These are phyloP conservation scores for Paecilomyces fulvus DNA, from an alignment of 2,329 filamentous ascomycete genomes.

Conservation along the genomic window DNA sequence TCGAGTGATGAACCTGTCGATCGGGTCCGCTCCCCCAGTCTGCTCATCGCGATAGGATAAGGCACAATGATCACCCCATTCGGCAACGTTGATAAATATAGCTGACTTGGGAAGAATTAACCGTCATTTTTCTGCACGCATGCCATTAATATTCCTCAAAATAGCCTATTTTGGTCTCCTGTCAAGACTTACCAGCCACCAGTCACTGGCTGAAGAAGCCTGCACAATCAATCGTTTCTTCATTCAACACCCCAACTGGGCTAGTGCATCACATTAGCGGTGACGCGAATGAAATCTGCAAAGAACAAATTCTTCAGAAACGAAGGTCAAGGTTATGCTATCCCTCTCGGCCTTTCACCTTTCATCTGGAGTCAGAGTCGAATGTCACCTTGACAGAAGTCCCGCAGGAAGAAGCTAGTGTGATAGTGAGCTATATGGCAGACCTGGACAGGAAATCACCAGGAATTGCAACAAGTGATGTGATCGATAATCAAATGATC, in stretches of 20 bases:
- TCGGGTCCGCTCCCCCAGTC: background rate
- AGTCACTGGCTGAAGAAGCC: background rate
- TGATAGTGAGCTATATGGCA: background rate
- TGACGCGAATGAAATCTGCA: background rate
- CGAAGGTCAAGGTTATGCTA: background rate
- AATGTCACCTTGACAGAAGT: background rate
- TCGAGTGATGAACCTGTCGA: background rate
- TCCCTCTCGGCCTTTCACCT: background rate
- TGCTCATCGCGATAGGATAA: background rate
- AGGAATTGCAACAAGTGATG: background rate
- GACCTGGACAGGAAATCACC: background rate
- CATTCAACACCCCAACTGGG: background rate
- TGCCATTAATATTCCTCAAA: slow-evolving; percentile 1
- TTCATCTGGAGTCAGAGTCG: background rate
- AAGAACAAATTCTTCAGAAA: background rate
- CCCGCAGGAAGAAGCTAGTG: background rate
- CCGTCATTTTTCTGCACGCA: background rate
- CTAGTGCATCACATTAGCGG: background rate
- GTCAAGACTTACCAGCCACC: background rate
- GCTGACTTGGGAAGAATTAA: background rate
- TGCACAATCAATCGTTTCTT: background rate
- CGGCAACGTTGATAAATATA: background rate
- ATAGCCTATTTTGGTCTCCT: background rate
- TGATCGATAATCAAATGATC: background rate
- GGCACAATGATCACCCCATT: background rate